A percentile compares a stretch with the other conserved stretches of the same genome.
Conservation (phyloP, 2,329 filamentous ascomycete genomes). For the Cytospora chrysosperma region DNA sequence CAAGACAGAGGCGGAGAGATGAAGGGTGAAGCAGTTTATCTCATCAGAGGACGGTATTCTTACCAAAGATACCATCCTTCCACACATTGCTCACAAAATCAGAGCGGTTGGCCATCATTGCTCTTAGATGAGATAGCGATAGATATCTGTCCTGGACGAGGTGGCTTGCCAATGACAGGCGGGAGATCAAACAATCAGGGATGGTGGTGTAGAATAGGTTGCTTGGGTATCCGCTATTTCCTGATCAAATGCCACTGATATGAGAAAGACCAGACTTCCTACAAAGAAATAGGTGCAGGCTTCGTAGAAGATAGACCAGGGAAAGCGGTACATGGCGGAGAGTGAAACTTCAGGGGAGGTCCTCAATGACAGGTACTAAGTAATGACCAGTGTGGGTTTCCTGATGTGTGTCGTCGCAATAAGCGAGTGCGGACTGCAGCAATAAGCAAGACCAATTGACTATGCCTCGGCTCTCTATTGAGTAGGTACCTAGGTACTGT, state of each 20-base stretch:
- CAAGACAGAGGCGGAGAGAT: background rate
- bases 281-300: slow-evolving; percentile 17
- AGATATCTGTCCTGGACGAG: background rate
- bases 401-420: background rate
- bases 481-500: no score
- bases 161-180: background rate
- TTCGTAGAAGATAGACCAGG: slow-evolving; percentile 12
- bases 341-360: background rate
- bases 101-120: slow-evolving; percentile 38
- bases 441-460: background rate
- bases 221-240: slow-evolving; percentile 4
- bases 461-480: slow-evolving; percentile 10
- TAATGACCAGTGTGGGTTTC: background rate
- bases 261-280: slow-evolving; percentile 18
- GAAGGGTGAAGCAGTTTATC: background rate
- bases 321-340: slow-evolving; percentile 4
- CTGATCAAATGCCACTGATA: slow-evolving; percentile 14
- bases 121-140: background rate
- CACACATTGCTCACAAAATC: slow-evolving; percentile 81
- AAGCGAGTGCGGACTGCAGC: background rate
- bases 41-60: slow-evolving; percentile 28
- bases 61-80: slow-evolving; percentile 85
- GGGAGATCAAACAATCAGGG: slow-evolving; percentile 3
- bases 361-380: background rate
- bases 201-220: slow-evolving; percentile 3